Conservation (phyloP, 768 basidiomycete genomes). For the Russula abietina region DNA sequence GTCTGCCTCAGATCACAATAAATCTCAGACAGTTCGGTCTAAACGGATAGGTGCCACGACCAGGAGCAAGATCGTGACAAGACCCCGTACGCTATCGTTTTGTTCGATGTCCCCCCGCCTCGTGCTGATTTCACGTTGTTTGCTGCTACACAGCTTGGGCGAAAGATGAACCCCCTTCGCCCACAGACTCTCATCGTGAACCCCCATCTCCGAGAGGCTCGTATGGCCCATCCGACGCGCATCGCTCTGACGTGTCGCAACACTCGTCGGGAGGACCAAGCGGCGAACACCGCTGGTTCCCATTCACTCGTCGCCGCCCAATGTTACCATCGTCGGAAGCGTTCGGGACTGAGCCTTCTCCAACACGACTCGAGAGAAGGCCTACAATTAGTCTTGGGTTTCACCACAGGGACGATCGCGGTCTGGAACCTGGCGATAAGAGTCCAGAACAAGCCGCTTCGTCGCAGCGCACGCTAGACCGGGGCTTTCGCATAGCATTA, state of each 20-base stretch:
- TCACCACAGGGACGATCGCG: neutral
- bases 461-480: constrained; percentile 9
- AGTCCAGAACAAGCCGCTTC: constrained; percentile 25
- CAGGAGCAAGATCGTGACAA: constrained; percentile 15
- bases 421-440: constrained; percentile 25
- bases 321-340: constrained; percentile 1
- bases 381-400: constrained; percentile 2
- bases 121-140: neutral
- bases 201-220: constrained; percentile 29
- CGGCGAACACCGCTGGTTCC: constrained; percentile 54
- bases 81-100: constrained; percentile 8
- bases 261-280: constrained; percentile 37
- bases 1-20: neutral
- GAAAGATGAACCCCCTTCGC: constrained; percentile 26
- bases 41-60: constrained; percentile 1
- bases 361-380: constrained; percentile 6
- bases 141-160: constrained; percentile 16
- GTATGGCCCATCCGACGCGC: constrained; percentile 35
- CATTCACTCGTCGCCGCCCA: constrained; percentile 56
- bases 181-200: constrained; percentile 35
- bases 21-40: neutral
- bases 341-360: neutral
- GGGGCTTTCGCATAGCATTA: constrained; percentile 30
- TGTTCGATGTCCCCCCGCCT: neutral
- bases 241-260: constrained; percentile 50